Evolutionary conservation across 2,329 filamentous ascomycete species (phyloP), one percentile per base, ranked within the genome.

Genomic region (Talaromyces pinophilus): DNA sequence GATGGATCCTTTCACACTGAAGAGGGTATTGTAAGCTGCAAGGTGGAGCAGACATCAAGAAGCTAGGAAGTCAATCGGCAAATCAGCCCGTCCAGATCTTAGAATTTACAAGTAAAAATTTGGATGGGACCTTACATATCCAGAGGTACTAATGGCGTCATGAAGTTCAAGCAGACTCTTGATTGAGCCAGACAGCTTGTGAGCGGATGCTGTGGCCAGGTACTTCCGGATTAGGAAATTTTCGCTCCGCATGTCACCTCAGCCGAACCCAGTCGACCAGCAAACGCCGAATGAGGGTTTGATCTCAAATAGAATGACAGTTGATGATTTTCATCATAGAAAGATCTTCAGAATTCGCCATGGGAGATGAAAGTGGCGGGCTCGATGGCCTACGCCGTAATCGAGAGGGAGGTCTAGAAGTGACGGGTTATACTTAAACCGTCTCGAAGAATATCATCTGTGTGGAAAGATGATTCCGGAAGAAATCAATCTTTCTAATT

Each of bases 161-260:
- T 66, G 22, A 55, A 55, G 5, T 40, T 62, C 54, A 64, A 38
- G 61, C 38, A 52, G 22, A 54, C 17, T 22, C 19, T 63, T 42
- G 40, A 46, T 48, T 25, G 52, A 42, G 15, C 10, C 17, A 25
- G 25, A 38, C 22, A 59, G 33, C 30, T 38, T 33, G 28, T 13
- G n/a, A 38, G 46, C 19, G 48, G 25, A 59, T 59, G 52, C 52
- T 57, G 50, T 57, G 52, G n/a, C 62, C 54, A 64, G 62, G 42
- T 48, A 64, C 52, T 61, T 62, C 64, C 64, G 64, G 59, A 66
- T 46, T 62, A 66, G 64, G 64, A 62, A 62, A 66, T 62, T 22
- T 22, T 28, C 17, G 50, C 25, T 35, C 30, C 54, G 40, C 62
- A 64, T 59, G 52, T 48, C 38, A 64, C 62, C 62, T 59, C 30